Evolutionary conservation across 176 grass and related monocot genomes (phyloP).

Genomic region (Oryza brachyantha): DNA sequence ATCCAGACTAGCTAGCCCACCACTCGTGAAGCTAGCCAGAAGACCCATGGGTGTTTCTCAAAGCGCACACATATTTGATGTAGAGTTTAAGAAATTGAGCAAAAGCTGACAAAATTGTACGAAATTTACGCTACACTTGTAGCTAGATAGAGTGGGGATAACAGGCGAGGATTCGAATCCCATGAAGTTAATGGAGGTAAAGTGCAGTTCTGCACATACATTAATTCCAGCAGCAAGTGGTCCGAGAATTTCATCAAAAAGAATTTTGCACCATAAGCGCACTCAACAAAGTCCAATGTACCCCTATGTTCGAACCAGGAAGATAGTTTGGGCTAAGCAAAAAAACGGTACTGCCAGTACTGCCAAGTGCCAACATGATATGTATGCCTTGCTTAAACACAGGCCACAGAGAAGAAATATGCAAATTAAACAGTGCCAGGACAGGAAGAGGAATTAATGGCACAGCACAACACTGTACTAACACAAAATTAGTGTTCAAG

Average conservation of each 20-base stretch:
- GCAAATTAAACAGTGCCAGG: not conserved
- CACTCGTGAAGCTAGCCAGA: too few relatives aligned
- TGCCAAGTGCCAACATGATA: not conserved
- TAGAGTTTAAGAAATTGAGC: not conserved
- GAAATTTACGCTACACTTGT: not conserved
- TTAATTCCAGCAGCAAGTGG: not conserved
- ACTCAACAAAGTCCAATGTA: not conserved
- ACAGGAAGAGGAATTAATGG: not conserved
- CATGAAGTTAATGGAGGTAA: conserved; percentile 1
- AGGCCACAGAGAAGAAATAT: not conserved
- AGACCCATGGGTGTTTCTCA: too few relatives aligned
- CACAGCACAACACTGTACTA: not conserved
- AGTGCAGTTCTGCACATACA: not conserved
- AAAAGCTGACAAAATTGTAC: not conserved
- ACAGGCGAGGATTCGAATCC: not conserved
- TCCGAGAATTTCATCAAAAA: not conserved
- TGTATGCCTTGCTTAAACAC: not conserved
- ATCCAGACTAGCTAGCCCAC: too few relatives aligned
- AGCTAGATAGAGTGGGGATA: not conserved
- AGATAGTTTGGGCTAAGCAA: not conserved
- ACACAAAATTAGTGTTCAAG: not conserved
- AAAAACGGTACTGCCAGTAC: too few relatives aligned
- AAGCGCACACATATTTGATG: not conserved
- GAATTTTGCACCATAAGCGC: not conserved
- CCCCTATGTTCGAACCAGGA: not conserved